Evolutionary conservation across 495 filamentous ascomycete species (phyloP).

Genomic region (Penicillium angulare): DNA sequence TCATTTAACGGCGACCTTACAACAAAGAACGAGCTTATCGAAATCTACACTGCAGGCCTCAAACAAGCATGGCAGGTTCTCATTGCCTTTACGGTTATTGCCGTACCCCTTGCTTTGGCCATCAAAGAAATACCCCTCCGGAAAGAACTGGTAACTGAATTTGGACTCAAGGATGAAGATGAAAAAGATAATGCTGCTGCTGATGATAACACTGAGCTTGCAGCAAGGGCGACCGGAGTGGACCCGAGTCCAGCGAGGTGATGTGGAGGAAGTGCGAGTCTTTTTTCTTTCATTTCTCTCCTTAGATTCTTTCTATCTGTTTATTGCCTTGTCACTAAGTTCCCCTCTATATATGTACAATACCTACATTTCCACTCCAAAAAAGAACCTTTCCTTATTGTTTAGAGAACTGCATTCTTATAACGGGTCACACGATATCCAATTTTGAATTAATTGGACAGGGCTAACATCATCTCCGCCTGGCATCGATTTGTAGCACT

Average conservation of each 20-base stretch:
- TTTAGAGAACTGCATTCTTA: no score
- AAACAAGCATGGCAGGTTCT: neutral
- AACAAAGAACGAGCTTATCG: neutral
- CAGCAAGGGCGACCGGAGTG: neutral
- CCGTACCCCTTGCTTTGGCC: neutral
- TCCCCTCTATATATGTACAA: no score
- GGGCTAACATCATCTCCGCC: no score
- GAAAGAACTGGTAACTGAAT: neutral
- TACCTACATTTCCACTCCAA: no score
- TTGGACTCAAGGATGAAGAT: neutral
- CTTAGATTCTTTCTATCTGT: no score
- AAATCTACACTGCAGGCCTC: neutral
- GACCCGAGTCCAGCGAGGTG: neutral
- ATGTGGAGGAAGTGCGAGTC: no score
- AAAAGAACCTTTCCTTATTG: no score
- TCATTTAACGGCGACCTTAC: neutral
- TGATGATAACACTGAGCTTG: neutral
- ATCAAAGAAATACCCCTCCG: neutral
- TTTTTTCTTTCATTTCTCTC: no score
- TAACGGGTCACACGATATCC: no score
- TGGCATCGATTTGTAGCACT: no score
- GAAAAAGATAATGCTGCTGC: neutral
- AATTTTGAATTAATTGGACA: no score
- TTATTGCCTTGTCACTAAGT: no score
- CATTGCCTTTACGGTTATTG: neutral